Evolutionary conservation across 805 yeast genomes (phyloP).

Genomic region (Candida morakotiae): DNA sequence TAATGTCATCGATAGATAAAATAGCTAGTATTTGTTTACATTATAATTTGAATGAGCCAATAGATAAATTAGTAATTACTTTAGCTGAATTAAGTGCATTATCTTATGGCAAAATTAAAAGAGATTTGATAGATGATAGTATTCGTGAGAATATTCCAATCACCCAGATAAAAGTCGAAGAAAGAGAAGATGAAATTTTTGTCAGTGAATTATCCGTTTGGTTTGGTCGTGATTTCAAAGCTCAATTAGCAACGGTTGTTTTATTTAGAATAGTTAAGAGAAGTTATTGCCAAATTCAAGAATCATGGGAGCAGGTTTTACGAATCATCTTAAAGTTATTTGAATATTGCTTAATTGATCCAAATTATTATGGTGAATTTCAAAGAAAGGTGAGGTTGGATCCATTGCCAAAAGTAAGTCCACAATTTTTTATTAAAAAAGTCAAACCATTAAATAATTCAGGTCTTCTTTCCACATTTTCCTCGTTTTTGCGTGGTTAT

Average conservation of each 20-base stretch:
- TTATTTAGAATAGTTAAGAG: constrained; percentile 71
- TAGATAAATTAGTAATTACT: constrained; percentile 63
- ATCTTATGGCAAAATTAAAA: constrained; percentile 33
- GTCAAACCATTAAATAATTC: constrained; percentile 63
- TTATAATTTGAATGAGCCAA: constrained; percentile 51
- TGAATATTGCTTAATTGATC: constrained; percentile 68
- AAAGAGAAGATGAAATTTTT: constrained; percentile 54
- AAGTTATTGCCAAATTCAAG: constrained; percentile 46
- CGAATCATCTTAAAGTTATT: constrained; percentile 60
- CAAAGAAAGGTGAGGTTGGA: constrained; percentile 54
- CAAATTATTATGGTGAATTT: constrained; percentile 57
- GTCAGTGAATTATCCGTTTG: constrained; percentile 79
- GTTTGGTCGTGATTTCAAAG: constrained; percentile 88
- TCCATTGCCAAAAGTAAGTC: constrained; percentile 56
- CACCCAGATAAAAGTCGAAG: constrained; percentile 47
- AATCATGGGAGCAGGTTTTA: constrained; percentile 60
- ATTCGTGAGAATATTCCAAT: constrained; percentile 39
- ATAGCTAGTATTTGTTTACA: constrained; percentile 71
- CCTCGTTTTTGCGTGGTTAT: constrained; percentile 85
- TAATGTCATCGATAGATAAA: constrained; percentile 85
- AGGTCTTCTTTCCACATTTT: constrained; percentile 85
- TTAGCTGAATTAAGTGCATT: constrained; percentile 70
- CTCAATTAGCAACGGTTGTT: constrained; percentile 84
- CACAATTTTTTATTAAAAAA: constrained; percentile 62
- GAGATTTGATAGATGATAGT: constrained; percentile 19